A percentile compares a stretch with the other conserved stretches of the same genome.
phyloP scores from a whole-genome alignment of 2,329 filamentous ascomycete species.

The Paecilomyces fulvus region DNA sequence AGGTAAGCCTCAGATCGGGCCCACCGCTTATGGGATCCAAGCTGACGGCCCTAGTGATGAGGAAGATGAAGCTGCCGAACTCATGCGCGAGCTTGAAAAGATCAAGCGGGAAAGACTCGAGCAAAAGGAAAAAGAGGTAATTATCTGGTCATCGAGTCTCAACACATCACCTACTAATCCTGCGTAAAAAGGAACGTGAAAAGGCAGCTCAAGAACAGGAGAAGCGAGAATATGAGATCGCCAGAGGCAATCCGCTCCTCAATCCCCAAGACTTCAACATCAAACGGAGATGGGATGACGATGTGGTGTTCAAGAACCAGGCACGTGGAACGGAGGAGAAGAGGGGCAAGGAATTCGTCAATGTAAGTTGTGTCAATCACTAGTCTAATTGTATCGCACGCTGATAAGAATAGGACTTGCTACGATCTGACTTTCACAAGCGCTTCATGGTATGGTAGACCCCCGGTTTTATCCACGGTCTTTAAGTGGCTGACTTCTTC shows the following conservation, averaged over 20 bases:
- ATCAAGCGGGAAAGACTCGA: constrained; percentile 81
- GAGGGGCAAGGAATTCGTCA: constrained; percentile 93
- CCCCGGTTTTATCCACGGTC: neutral
- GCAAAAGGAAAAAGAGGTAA: constrained; percentile 65
- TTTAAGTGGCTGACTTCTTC: constrained; percentile 4
- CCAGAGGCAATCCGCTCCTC: constrained; percentile 82
- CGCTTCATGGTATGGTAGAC: constrained; percentile 67
- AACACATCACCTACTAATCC: constrained; percentile 4
- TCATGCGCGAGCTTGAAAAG: constrained; percentile 88
- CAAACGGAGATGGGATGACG: constrained; percentile 86
- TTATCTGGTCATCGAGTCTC: constrained; percentile 1
- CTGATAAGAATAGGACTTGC: constrained; percentile 53
- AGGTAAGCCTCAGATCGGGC: constrained; percentile 31
- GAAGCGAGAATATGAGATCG: constrained; percentile 77
- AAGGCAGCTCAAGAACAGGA: constrained; percentile 73
- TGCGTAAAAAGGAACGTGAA: constrained; percentile 57
- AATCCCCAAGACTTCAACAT: constrained; percentile 84
- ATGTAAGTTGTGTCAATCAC: constrained; percentile 49
- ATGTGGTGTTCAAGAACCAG: constrained; percentile 99
- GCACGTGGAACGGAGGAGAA: constrained; percentile 89
- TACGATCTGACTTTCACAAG: constrained; percentile 95
- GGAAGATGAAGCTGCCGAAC: constrained; percentile 76
- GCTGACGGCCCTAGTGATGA: constrained; percentile 49
- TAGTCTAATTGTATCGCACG: constrained; percentile 1
- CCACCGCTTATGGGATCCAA: neutral